Evolutionary conservation across 495 filamentous ascomycete genomes (phyloP).

Genomic region (Bryoglossum gracile): DNA sequence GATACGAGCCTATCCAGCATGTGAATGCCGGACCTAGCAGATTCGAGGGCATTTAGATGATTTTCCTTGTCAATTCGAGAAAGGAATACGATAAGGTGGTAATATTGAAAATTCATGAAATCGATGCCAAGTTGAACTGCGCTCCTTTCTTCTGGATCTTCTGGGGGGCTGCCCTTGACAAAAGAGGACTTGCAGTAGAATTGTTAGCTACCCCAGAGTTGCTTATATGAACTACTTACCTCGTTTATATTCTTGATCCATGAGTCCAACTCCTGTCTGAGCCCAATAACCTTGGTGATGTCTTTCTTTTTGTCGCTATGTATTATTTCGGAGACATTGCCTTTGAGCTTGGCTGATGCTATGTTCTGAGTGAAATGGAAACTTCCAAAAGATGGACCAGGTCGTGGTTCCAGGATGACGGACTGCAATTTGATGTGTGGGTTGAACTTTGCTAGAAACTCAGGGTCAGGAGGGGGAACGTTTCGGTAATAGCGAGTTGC

Average conservation of each 20-base stretch:
- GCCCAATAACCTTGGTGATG: neutral
- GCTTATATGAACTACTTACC: neutral
- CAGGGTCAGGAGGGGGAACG: conserved; percentile 20
- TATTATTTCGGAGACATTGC: conserved; percentile 1
- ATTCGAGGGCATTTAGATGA: neutral
- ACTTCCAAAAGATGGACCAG: too few species aligned
- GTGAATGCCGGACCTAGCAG: neutral
- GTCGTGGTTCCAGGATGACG: too few species aligned
- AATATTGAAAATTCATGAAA: conserved; percentile 6
- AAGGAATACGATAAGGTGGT: conserved; percentile 6
- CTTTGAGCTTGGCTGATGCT: neutral
- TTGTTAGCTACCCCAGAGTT: neutral
- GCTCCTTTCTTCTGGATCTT: neutral
- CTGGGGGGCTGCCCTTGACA: neutral
- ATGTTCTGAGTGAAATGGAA: neutral
- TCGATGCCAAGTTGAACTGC: conserved; percentile 3
- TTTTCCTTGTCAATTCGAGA: neutral
- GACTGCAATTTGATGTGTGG: too few species aligned
- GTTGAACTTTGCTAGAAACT: neutral
- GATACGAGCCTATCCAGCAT: conserved; percentile 9
- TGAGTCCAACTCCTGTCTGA: neutral
- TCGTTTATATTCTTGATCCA: neutral
- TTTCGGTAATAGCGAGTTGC: conserved; percentile 15
- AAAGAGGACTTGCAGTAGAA: neutral
- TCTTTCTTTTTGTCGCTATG: neutral